Conservation (phyloP, 345 rosid genomes). For the sweet orange (Citrus sinensis) region DNA sequence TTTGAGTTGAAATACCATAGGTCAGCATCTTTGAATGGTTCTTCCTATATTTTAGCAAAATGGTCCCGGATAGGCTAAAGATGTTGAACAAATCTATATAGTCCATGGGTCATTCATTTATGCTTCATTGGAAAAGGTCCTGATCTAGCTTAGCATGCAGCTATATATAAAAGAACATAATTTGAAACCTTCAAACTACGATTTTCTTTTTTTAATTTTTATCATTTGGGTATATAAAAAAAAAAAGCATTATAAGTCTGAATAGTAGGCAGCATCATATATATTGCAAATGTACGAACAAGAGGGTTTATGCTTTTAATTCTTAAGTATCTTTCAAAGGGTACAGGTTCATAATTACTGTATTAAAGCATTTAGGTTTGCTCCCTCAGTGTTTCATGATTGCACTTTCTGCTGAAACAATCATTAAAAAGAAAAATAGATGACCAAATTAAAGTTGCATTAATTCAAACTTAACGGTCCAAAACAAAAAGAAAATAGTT, state of each 20-base stretch:
- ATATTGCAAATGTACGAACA: not conserved
- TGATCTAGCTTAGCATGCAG: constrained; percentile 3
- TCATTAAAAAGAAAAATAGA: not conserved
- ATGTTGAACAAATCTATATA: not conserved
- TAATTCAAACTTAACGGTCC: constrained; percentile 20
- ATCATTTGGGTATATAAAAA: not conserved
- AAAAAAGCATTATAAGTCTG: constrained; percentile 1
- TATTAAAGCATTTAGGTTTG: not conserved
- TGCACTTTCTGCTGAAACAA: constrained; percentile 15
- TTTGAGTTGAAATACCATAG: constrained; percentile 24
- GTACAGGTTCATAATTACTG: not conserved
- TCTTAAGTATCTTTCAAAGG: not conserved
- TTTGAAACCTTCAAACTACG: not conserved
- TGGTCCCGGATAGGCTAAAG: constrained; percentile 22
- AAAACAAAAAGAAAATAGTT: constrained; percentile 1
- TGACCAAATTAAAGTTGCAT: constrained; percentile 8
- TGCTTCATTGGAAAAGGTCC: not conserved
- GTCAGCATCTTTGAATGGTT: constrained; percentile 32
- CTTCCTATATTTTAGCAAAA: constrained; percentile 28
- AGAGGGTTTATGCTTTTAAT: not conserved
- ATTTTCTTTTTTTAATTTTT: not conserved
- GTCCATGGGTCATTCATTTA: constrained; percentile 22
- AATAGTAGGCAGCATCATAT: not conserved
- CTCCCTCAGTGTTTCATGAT: constrained; percentile 3
- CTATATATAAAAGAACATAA: not conserved